Evolutionary conservation across 2,329 filamentous ascomycete species (phyloP).

Genomic region (Pestalotiopsis fici): DNA sequence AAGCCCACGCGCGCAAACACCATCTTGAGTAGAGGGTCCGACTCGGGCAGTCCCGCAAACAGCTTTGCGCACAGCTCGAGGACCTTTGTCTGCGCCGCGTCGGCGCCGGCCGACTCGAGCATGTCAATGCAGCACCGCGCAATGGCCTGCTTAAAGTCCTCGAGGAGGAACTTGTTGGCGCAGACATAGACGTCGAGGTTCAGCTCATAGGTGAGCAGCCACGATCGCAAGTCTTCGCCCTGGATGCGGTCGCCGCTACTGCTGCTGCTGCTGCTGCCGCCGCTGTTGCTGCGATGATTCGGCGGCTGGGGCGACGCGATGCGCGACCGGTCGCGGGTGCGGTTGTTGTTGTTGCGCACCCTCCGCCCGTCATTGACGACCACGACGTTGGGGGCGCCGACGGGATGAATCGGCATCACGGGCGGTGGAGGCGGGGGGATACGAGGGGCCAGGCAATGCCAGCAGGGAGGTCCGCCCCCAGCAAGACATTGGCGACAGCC

Average conservation of each 20-base stretch:
- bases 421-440: slow-evolving; percentile 25
- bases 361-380: neutral
- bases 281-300: slow-evolving; percentile 9
- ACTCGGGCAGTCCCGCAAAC: slow-evolving; percentile 41
- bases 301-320: neutral
- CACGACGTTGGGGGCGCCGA: slow-evolving; percentile 11
- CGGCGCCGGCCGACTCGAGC: slow-evolving; percentile 42
- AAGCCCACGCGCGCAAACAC: slow-evolving; percentile 50
- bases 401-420: neutral
- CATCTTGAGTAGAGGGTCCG: slow-evolving; percentile 46
- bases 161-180: slow-evolving; percentile 48
- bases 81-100: slow-evolving; percentile 44
- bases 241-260: slow-evolving; percentile 35
- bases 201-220: slow-evolving; percentile 47
- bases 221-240: slow-evolving; percentile 46
- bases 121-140: slow-evolving; percentile 45
- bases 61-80: slow-evolving; percentile 44
- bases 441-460: slow-evolving; percentile 40
- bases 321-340: neutral
- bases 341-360: neutral
- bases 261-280: slow-evolving; percentile 27
- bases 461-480: slow-evolving; percentile 37
- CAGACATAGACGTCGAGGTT: slow-evolving; percentile 51
- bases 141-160: slow-evolving; percentile 43
- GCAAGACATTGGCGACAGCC: slow-evolving; percentile 40